Evolutionary conservation across 202 grass and related monocot species (phyloP).

Genomic region (Digitaria exilis): DNA sequence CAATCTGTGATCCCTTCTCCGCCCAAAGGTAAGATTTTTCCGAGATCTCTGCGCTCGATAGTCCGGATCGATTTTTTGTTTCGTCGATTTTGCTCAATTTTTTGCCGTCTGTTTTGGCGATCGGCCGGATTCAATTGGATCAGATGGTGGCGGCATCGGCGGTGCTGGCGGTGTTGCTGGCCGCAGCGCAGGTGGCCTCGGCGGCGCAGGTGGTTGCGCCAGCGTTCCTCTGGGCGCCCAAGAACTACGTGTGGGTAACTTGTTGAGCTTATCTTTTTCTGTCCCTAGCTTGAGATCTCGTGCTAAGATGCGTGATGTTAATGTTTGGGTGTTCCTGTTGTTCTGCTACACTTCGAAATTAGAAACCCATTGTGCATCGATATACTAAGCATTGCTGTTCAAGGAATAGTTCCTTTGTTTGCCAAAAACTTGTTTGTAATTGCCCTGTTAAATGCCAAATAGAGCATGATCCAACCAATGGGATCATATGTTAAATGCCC

Average conservation of each 20-base stretch:
- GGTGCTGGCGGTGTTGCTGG: constrained; percentile 36
- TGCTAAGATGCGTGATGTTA: not conserved
- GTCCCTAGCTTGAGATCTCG: not conserved
- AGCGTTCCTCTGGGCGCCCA: constrained; percentile 81
- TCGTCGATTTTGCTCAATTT: not conserved
- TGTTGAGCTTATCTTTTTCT: not conserved
- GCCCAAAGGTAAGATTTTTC: constrained; percentile 23
- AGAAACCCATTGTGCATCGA: not conserved
- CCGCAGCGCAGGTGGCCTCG: constrained; percentile 26
- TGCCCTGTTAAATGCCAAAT: not conserved
- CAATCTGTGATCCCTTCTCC: constrained; percentile 22
- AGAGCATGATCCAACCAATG: too few species aligned
- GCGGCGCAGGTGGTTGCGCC: constrained; percentile 46
- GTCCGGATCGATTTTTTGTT: constrained; percentile 11
- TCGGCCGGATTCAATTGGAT: constrained; percentile 9
- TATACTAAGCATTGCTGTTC: not conserved
- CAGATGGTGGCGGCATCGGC: constrained; percentile 48
- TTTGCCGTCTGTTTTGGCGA: not conserved
- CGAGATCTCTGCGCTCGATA: not conserved
- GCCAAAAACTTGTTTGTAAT: not conserved
- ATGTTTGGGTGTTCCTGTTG: not conserved
- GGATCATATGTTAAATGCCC: not conserved
- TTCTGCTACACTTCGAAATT: not conserved
- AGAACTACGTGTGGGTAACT: constrained; percentile 62
- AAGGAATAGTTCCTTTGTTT: not conserved